Evolutionary conservation across 306 rosid genomes (phyloP).

Genomic region (Gynostemma pentaphyllum): DNA sequence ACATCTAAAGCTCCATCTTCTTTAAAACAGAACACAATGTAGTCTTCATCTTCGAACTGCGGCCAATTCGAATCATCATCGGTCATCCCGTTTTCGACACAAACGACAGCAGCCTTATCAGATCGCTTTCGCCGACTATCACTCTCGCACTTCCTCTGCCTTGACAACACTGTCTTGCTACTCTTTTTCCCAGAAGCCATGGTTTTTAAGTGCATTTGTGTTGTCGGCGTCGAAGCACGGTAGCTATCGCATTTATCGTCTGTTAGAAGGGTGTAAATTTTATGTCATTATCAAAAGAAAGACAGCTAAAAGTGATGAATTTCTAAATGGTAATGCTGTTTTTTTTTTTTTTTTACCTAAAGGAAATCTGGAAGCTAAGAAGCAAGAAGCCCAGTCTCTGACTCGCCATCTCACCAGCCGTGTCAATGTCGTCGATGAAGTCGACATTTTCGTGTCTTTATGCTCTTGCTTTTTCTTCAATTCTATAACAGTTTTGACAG

Average conservation of each 20-base stretch:
- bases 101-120: slow-evolving; percentile 11
- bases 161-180: slow-evolving; percentile 1
- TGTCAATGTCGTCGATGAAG: slow-evolving; percentile 34
- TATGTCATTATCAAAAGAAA: neutral
- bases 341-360: slow-evolving; percentile 19
- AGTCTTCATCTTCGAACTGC: slow-evolving; percentile 36
- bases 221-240: slow-evolving; percentile 13
- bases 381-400: slow-evolving; percentile 37
- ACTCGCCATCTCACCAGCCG: slow-evolving; percentile 28
- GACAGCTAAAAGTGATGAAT: neutral
- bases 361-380: slow-evolving; percentile 28
- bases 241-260: slow-evolving; percentile 12
- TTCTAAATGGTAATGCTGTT: neutral
- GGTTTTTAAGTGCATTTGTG: slow-evolving; percentile 16
- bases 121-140: slow-evolving; percentile 10
- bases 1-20: slow-evolving; percentile 47
- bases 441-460: slow-evolving; percentile 22
- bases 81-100: neutral
- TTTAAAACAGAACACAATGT: slow-evolving; percentile 47
- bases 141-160: slow-evolving; percentile 11
- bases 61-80: slow-evolving; percentile 29
- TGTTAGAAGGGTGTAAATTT: slow-evolving; percentile 9
- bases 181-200: slow-evolving; percentile 17
- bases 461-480: neutral
- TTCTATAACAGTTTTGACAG: neutral